phyloP scores from a whole-genome alignment of 2,329 filamentous ascomycete genomes.

The Aspergillus pseudoviridinutans region DNA sequence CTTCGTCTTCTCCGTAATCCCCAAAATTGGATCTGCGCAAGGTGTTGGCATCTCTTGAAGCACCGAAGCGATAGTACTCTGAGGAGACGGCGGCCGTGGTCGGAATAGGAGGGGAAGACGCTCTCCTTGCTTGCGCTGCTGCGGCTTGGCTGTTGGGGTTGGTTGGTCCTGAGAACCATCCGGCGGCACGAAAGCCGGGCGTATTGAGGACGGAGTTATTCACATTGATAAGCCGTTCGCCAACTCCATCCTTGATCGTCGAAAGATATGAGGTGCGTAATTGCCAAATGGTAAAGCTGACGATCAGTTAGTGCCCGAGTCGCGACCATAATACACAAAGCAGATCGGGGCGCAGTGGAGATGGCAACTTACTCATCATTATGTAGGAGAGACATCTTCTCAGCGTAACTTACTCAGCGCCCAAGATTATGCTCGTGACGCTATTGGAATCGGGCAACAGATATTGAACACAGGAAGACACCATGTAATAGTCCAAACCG shows the following conservation, averaged over 20 bases:
- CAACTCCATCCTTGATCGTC: slow-evolving; percentile 62
- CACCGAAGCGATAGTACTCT: slow-evolving; percentile 57
- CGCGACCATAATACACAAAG: neutral
- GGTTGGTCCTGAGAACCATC: slow-evolving; percentile 48
- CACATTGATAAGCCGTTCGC: slow-evolving; percentile 62
- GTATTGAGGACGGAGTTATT: slow-evolving; percentile 61
- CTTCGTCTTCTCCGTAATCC: slow-evolving; percentile 57
- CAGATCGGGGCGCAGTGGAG: neutral
- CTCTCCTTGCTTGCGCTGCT: slow-evolving; percentile 55
- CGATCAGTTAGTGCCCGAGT: slow-evolving; percentile 10
- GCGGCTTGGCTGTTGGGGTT: slow-evolving; percentile 39
- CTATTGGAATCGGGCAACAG: neutral
- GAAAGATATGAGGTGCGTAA: slow-evolving; percentile 62
- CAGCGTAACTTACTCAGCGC: neutral
- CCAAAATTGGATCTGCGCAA: slow-evolving; percentile 15
- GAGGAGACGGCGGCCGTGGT: slow-evolving; percentile 54
- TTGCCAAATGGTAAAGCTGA: slow-evolving; percentile 62
- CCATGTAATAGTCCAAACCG: slow-evolving; percentile 3
- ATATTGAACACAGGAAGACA: slow-evolving; percentile 1
- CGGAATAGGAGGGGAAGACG: slow-evolving; percentile 64
- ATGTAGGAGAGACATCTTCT: slow-evolving; percentile 47
- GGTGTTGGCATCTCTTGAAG: slow-evolving; percentile 26
- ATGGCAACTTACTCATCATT: slow-evolving; percentile 47
- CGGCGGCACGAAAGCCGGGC: slow-evolving; percentile 61
- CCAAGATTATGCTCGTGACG: neutral